These are phyloP conservation scores for Aspergillus clavatus DNA, from an alignment of 2,329 filamentous ascomycete genomes.

Conservation along the genomic window DNA sequence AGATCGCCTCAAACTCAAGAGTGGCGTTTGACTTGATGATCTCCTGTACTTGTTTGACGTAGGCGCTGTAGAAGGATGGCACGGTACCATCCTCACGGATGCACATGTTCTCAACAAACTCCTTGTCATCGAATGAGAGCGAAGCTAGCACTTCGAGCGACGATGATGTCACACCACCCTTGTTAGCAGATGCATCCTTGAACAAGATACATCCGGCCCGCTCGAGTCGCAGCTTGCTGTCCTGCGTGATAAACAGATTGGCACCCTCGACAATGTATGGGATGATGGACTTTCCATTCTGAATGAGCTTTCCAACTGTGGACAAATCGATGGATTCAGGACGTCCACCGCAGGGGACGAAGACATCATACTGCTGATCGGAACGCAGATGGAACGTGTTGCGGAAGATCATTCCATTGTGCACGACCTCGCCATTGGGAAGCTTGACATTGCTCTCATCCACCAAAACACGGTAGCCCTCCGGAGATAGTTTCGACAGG, in stretches of 20 bases:
- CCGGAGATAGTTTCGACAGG: constrained; percentile 72
- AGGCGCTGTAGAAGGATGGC: constrained; percentile 86
- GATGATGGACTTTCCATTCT: constrained; percentile 78
- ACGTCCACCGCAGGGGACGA: constrained; percentile 93
- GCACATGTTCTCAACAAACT: constrained; percentile 93
- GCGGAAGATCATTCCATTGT: constrained; percentile 91
- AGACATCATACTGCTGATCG: constrained; percentile 72
- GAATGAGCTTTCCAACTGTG: constrained; percentile 80
- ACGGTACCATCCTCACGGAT: constrained; percentile 68
- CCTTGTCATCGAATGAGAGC: constrained; percentile 84
- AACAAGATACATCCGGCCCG: constrained; percentile 91
- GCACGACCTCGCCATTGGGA: constrained; percentile 77
- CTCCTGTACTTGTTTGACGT: constrained; percentile 85
- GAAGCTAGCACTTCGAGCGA: constrained; percentile 94
- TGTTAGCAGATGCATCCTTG: constrained; percentile 98
- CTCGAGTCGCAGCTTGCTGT: constrained; percentile 91
- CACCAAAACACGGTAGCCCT: constrained; percentile 87
- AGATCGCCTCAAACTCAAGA: constrained; percentile 97
- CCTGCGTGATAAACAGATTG: constrained; percentile 97
- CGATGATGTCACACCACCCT: constrained; percentile 95
- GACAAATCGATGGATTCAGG: constrained; percentile 95
- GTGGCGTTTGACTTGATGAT: constrained; percentile 87
- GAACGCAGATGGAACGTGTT: constrained; percentile 93
- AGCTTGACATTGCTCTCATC: constrained; percentile 88
- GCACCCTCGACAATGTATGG: constrained; percentile 97